Conservation (phyloP, 768 basidiomycete species). For the Kwoniella bestiolae region DNA sequence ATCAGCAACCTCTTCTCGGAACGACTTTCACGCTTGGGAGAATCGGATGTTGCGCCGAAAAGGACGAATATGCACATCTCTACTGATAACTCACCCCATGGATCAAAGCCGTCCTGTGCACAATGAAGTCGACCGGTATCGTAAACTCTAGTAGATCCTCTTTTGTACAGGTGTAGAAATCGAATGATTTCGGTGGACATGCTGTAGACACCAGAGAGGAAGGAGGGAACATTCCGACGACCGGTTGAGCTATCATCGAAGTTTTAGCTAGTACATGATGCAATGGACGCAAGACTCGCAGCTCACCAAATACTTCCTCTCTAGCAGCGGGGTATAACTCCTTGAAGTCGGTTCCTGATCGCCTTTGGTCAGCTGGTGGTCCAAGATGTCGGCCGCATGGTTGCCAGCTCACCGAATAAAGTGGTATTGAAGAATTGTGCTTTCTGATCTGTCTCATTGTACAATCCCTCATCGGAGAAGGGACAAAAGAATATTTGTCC, state of each 20-base stretch:
- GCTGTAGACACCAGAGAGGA: conserved; percentile 42
- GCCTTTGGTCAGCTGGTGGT: conserved; percentile 8
- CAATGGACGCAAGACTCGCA: neutral
- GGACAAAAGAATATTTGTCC: conserved; percentile 54
- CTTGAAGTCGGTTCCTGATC: conserved; percentile 47
- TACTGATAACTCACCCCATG: conserved; percentile 50
- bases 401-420: conserved; percentile 47
- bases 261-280: neutral
- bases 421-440: conserved; percentile 56
- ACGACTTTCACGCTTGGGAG: too few relatives aligned
- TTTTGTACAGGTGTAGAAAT: conserved; percentile 50
- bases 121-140: conserved; percentile 47
- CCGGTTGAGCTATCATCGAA: conserved; percentile 47
- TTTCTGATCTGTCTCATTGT: conserved; percentile 54
- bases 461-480: conserved; percentile 51
- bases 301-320: conserved; percentile 54
- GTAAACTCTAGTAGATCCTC: conserved; percentile 52
- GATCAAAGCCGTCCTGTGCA: conserved; percentile 46
- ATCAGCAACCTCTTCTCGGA: too few relatives aligned
- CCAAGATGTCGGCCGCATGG: neutral
- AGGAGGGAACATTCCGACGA: conserved; percentile 55
- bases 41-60: too few relatives aligned
- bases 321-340: conserved; percentile 44
- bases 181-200: conserved; percentile 50
- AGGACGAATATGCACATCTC: too few relatives aligned